Evolutionary conservation across 352 stramenopile species (phyloP).

Genomic region (Phytophthora hybrid): DNA sequence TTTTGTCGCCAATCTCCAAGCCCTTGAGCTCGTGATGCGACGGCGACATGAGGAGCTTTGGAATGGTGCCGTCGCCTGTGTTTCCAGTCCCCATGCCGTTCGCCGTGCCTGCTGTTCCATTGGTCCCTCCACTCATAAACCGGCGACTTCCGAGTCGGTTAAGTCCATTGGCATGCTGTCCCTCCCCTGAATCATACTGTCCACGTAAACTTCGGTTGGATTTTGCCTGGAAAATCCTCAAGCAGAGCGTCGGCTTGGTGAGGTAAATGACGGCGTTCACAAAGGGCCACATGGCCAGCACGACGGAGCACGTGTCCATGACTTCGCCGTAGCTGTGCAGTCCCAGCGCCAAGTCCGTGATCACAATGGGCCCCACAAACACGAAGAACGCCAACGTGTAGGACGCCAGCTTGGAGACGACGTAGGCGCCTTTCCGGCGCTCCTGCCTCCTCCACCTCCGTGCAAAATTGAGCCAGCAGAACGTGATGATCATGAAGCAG

Average conservation of each 20-base stretch:
- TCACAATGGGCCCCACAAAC: slow-evolving; percentile 76
- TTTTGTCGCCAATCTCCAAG: slow-evolving; percentile 85
- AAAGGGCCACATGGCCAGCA: slow-evolving; percentile 82
- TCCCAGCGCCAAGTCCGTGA: slow-evolving; percentile 66
- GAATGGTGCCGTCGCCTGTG: slow-evolving; percentile 31
- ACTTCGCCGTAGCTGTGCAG: slow-evolving; percentile 52
- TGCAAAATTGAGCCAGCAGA: slow-evolving; percentile 69
- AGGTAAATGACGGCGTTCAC: slow-evolving; percentile 83
- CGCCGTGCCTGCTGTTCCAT: slow-evolving; percentile 37
- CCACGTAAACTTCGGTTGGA: slow-evolving; percentile 28
- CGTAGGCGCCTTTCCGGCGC: slow-evolving; percentile 60
- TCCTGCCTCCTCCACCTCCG: slow-evolving; percentile 57
- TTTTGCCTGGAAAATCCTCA: slow-evolving; percentile 60
- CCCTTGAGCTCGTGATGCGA: slow-evolving; percentile 81
- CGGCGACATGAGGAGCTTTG: slow-evolving; percentile 62
- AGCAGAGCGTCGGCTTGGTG: slow-evolving; percentile 67
- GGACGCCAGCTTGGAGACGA: slow-evolving; percentile 80
- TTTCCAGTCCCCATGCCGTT: slow-evolving; percentile 28
- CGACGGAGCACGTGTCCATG: slow-evolving; percentile 49
- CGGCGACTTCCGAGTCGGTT: slow-evolving; percentile 37
- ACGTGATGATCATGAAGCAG: slow-evolving; percentile 68
- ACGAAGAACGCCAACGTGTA: slow-evolving; percentile 83
- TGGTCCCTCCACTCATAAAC: slow-evolving; percentile 35
- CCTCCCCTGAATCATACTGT: slow-evolving; percentile 39
- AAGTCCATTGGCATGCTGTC: slow-evolving; percentile 31